Conservation (phyloP, 1,284 basidiomycete species). For the Salmacisia buchloeana region DNA sequence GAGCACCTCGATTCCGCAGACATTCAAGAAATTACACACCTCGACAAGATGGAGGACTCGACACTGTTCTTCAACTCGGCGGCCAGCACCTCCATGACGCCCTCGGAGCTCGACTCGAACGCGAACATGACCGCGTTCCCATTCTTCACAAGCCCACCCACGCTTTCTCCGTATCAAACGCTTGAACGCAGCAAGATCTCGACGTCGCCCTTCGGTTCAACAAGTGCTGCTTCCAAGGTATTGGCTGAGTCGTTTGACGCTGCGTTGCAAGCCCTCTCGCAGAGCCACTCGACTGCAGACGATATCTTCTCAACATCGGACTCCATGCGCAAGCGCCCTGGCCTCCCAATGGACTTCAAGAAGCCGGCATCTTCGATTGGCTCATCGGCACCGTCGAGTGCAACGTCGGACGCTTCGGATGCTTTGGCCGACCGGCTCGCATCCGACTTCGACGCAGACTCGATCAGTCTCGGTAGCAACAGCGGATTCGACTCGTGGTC, state of each 20-base stretch:
- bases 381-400: conserved; percentile 3
- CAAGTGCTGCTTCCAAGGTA: neutral
- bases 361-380: conserved; percentile 4
- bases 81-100: neutral
- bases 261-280: conserved; percentile 2
- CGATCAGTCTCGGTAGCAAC: neutral
- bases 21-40: neutral
- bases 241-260: conserved; percentile 3
- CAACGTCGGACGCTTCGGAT: conserved; percentile 1
- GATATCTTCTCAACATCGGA: neutral
- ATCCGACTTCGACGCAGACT: conserved; percentile 7
- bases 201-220: neutral
- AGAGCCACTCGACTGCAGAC: neutral
- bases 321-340: neutral
- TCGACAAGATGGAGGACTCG: conserved; percentile 1
- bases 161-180: conserved; percentile 3
- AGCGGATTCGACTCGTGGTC: conserved; percentile 1
- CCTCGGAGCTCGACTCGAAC: conserved; percentile 1
- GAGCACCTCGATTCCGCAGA: neutral
- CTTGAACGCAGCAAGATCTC: conserved; percentile 2
- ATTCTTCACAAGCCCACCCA: conserved; percentile 1
- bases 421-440: neutral
- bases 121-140: neutral
- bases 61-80: neutral
- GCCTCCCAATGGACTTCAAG: conserved; percentile 1